A percentile compares a stretch with the other conserved stretches of the same genome.
These are phyloP conservation scores for Skeletonema costatum DNA, from an alignment of 108 stramenopile genomes.

Conservation along the genomic window DNA sequence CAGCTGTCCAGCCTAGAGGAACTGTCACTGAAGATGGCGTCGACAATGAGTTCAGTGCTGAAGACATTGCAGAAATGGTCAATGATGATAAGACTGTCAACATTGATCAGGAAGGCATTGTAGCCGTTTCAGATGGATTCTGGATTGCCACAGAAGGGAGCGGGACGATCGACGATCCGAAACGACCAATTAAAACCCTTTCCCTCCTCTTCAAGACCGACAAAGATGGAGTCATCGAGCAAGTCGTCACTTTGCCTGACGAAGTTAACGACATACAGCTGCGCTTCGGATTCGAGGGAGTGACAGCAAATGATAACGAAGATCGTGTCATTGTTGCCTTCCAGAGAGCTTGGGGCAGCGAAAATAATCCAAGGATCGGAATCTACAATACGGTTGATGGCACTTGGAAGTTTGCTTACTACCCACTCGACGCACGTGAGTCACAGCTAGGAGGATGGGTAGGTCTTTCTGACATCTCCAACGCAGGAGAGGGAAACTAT, in stretches of 20 bases:
- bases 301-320: constrained; percentile 44
- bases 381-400: constrained; percentile 45
- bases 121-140: constrained; percentile 40
- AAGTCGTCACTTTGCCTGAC: constrained; percentile 58
- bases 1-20: constrained; percentile 5
- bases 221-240: constrained; percentile 40
- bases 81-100: constrained; percentile 74
- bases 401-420: constrained; percentile 55
- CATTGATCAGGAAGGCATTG: constrained; percentile 75
- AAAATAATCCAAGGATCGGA: constrained; percentile 53
- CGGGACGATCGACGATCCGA: constrained; percentile 57
- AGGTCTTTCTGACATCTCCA: constrained; percentile 67
- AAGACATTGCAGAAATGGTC: constrained; percentile 29
- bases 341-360: constrained; percentile 53
- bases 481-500: constrained; percentile 51
- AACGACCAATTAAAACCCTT: constrained; percentile 42
- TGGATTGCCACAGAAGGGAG: constrained; percentile 73
- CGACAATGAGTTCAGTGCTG: constrained; percentile 8
- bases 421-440: constrained; percentile 57
- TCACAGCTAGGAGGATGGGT: constrained; percentile 80
- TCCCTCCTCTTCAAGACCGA: constrained; percentile 56
- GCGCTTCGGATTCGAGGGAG: constrained; percentile 77
- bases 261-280: constrained; percentile 37
- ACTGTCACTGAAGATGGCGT: background rate
- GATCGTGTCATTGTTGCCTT: constrained; percentile 60